Base-by-base conservation (phyloP, 2,329 filamentous ascomycete species). In the Diatrype stigma region DNA sequence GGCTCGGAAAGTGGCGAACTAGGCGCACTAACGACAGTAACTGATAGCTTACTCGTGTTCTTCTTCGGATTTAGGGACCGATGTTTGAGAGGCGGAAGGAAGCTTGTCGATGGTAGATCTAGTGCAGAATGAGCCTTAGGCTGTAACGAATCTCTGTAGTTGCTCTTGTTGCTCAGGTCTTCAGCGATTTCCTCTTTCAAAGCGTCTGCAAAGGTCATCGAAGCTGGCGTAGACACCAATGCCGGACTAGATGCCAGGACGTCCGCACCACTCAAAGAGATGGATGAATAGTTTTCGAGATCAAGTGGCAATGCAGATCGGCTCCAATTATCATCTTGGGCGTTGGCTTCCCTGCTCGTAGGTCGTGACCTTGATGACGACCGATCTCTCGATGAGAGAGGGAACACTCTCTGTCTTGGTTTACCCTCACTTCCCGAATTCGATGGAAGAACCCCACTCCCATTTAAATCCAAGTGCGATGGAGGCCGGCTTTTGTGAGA, bases 41-140 rank as follows among this genome's bases (percentile, higher is more conserved):
- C 19, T 12, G 62, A 61, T 16, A 49, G 21, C 23, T 42, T 48
- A 21, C 42, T 55, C 45, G 51, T 60, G 35, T 52, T 49, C 53
- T 62, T 50, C 52, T 58, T 66, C 57, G 59, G 49, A 42, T 64
- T 63, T 5, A 76, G 62, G 8, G 71, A 61, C 38, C 73, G 72
- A 37, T 73, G 70, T 38, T 68, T 71, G 4, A 69, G 60, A n/a
- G 67, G 59, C 1, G 72, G 70, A 19, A 69, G 60, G 51, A 68
- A 72, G 48, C 58, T 68, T 14, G 67, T 57, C 7, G 63, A 60
- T 34, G 61, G 56, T 26, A 66, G 50, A 23, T 67, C 63, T 4
- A 66, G 48, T 17, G 63, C 61, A 2, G 63, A 66, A 34, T 65
- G 63, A 10, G 64, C 56, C 45, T 60, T 60, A 8, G 55, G 58